Base-by-base conservation (phyloP, 2,329 filamentous ascomycete species). In the Aphanoascus verrucosus region DNA sequence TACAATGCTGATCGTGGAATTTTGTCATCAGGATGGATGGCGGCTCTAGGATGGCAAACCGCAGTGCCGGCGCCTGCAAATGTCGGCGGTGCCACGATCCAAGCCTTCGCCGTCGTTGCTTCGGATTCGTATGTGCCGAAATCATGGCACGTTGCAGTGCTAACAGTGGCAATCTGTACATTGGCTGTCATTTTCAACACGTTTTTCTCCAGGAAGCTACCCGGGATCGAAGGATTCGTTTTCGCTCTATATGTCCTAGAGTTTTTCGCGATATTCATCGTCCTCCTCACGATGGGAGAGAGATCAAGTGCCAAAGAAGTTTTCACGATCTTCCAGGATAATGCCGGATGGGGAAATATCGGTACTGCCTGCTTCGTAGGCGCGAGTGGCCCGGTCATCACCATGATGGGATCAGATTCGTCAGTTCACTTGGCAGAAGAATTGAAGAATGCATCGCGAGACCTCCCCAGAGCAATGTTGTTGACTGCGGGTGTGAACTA, bases 391-490 rank as follows among this genome's bases (percentile, higher is more conserved):
- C 55, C 63, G 1, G 54, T 57, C 23, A 55, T 54, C 35, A 55
- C 57, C 19, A 42, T 62, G 35, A 61, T 61, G 5, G 61, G 62
- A 19, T 42, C 56, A 34, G 63, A 64, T 53, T 57, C 52, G 15
- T 59, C 61, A 9, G 56, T 58, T n/a, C 61, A 62, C 47, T 55
- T 62, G 58, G 63, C 67, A 5, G 70, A 72, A 60, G 70, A 72
- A 55, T 63, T 70, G 23, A 59, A 63, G 40, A 65, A 71, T 49
- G 66, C 69, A 1, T 62, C 64, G 3, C 56, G 62, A 9, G 61
- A 65, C 17, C 63, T 72, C 2, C 69, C 70, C 1, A 61, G 61
- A 8, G 65, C 65, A 0, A 67, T 72, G 49, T 62, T 72, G 28
- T 53, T 62, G 5, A 63, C 64, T 5, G 58, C 68, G 7, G 38